Conservation (phyloP, 371 early-diverging fungal species). For the Mortierella sp. region DNA sequence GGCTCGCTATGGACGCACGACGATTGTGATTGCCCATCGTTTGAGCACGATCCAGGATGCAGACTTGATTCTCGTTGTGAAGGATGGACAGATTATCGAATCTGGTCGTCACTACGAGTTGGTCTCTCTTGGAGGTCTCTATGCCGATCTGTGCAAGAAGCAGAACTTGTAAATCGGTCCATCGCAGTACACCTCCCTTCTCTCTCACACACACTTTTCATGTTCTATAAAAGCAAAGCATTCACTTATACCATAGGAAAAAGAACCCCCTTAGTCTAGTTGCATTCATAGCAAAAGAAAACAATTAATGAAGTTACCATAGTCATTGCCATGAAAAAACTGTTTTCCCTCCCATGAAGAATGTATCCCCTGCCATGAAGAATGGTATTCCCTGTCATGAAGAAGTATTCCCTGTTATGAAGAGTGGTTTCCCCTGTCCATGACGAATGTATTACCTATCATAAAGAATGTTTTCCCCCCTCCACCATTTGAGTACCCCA, state of each 20-base stretch:
- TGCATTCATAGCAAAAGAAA: too few relatives aligned
- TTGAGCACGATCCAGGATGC: constrained; percentile 79
- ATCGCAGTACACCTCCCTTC: not conserved
- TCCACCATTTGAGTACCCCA: too few relatives aligned
- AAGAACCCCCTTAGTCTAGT: too few relatives aligned
- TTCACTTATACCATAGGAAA: not conserved
- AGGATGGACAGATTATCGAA: constrained; percentile 82
- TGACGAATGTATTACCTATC: too few relatives aligned
- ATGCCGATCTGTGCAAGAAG: constrained; percentile 56
- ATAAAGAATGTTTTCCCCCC: too few relatives aligned
- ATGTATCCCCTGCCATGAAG: too few relatives aligned
- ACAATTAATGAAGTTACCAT: too few relatives aligned
- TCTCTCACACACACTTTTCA: not conserved
- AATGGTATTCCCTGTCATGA: too few relatives aligned
- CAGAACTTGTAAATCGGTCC: constrained; percentile 47
- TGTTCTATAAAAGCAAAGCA: not conserved
- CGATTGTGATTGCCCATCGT: constrained; percentile 78
- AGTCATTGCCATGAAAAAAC: too few relatives aligned
- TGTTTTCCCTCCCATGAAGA: too few relatives aligned
- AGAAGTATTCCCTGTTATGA: too few relatives aligned
- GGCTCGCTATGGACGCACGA: constrained; percentile 74
- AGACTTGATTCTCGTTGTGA: constrained; percentile 81
- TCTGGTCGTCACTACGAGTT: constrained; percentile 84
- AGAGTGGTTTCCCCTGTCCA: too few relatives aligned
- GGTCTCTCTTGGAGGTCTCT: constrained; percentile 56